Evolutionary conservation across 2,329 filamentous ascomycete species (phyloP), one percentile per base, ranked within the genome.

Genomic region (Stagonosporopsis cucurbitacearum): DNA sequence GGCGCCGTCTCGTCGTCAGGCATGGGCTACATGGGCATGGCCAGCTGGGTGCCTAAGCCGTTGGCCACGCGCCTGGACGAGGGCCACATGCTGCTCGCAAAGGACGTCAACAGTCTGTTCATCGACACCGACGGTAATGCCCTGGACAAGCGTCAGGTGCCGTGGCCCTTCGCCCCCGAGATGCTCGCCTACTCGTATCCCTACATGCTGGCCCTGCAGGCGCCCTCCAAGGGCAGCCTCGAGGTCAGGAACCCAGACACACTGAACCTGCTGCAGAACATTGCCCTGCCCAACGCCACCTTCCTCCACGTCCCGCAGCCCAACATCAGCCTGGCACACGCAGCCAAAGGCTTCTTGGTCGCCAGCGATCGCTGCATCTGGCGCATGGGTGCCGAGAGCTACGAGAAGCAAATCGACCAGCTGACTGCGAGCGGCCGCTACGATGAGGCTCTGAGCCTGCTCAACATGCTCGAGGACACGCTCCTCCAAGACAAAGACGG

Each of bases 11-110:
- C 89, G 57, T 90, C 88, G 50, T 90, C 89, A 7, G 91, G 92
- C 43, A 97, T 98, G 92, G 92, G 93, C 40, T 98, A 98, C 71
- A 96, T 98, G 85, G 94, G 94, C 1, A 88, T 98, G 72, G 92
- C 91, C 45, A 90, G 91, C 37, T 95, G 92, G 80, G 91, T 94
- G 52, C 94, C 95, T 1, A 96, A 91, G 69, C 96, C 95, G 6
- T 82, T 99, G 66, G 91, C 91, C 6, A 88, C 93, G 6, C 89
- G 89, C 64, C 82, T 99, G 12, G 85, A 86, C 2, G 90, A 96
- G 61, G 90, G 91, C 4, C 86, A 97, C 76, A 86, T 98, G 72
- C 79, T 99, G 55, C 82, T 99, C n/a, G 92, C 94, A n/a, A 96
- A 96, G 75, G 95, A 99, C 66, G 92, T 97, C 68, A 96, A 97